phyloP scores from a whole-genome alignment of 2,329 filamentous ascomycete genomes.

The Xylariaceae sp. region DNA sequence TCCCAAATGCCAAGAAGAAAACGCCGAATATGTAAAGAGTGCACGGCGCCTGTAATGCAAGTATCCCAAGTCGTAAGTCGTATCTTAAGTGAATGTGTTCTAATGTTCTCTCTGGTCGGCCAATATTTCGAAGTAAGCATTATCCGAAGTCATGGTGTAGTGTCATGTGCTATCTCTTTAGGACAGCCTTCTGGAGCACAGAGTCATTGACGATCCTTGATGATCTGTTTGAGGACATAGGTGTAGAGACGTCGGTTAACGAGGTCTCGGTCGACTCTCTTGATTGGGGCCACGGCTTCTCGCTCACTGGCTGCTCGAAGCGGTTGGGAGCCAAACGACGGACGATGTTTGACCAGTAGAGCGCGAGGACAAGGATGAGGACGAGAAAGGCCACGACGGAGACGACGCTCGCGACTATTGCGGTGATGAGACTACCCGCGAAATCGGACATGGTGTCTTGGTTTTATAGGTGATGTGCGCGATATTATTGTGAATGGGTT shows the following conservation, averaged over 20 bases:
- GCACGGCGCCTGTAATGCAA: constrained; percentile 16
- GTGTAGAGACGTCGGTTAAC: constrained; percentile 13
- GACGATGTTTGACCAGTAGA: constrained; percentile 27
- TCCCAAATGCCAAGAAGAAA: no score
- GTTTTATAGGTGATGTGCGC: no score
- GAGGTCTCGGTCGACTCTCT: constrained; percentile 2
- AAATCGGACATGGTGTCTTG: constrained; percentile 18
- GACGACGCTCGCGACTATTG: constrained; percentile 25
- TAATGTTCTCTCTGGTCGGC: not conserved
- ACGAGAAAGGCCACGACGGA: constrained; percentile 23
- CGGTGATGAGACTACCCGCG: constrained; percentile 19
- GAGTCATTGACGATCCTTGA: constrained; percentile 7
- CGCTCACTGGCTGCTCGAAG: constrained; percentile 26
- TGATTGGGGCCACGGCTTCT: constrained; percentile 27
- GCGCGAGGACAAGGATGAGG: constrained; percentile 23
- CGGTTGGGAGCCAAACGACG: constrained; percentile 26
- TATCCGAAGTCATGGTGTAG: not conserved
- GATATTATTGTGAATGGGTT: no score
- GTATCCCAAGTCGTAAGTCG: not conserved
- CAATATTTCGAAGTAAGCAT: not conserved
- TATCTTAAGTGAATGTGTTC: not conserved
- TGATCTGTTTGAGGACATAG: constrained; percentile 13
- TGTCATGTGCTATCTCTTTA: constrained; percentile 1
- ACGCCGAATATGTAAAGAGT: constrained; percentile 15
- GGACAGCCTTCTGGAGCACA: constrained; percentile 16